phyloP scores from a whole-genome alignment of 768 basidiomycete genomes.

The Saitozyma podzolica region DNA sequence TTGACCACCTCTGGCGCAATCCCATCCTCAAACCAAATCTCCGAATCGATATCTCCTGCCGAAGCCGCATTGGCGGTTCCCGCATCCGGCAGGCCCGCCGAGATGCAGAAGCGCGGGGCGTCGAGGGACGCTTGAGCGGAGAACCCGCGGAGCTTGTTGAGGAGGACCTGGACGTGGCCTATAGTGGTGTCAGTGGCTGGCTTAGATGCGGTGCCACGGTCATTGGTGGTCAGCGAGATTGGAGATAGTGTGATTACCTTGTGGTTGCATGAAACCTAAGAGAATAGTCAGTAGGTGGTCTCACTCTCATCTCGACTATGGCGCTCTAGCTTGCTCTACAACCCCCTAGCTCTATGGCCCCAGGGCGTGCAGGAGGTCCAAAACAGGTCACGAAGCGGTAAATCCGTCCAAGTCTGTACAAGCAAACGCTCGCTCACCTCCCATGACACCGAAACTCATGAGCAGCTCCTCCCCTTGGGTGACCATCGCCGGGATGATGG shows the following conservation, averaged over 20 bases:
- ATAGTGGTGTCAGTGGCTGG: slow-evolving; percentile 45
- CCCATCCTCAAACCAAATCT: slow-evolving; percentile 86
- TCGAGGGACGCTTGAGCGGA: slow-evolving; percentile 87
- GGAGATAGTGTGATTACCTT: neutral
- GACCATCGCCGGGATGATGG: slow-evolving; percentile 62
- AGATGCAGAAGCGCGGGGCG: slow-evolving; percentile 94
- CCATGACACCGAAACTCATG: slow-evolving; percentile 68
- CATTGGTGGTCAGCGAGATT: neutral
- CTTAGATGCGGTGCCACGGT: neutral
- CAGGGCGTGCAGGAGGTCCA: no score
- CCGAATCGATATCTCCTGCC: slow-evolving; percentile 73
- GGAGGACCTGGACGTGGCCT: slow-evolving; percentile 90
- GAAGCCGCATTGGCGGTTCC: slow-evolving; percentile 55
- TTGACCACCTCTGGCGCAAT: slow-evolving; percentile 65
- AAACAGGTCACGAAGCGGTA: no score
- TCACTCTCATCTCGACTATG: neutral
- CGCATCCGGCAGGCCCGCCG: slow-evolving; percentile 71
- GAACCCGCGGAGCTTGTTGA: slow-evolving; percentile 85
- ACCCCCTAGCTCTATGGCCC: no score
- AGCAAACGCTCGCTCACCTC: slow-evolving; percentile 20
- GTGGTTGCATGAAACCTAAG: slow-evolving; percentile 61
- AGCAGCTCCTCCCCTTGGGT: slow-evolving; percentile 34
- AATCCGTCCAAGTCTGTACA: neutral
- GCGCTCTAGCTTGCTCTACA: neutral
- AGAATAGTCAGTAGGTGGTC: neutral